Evolutionary conservation across 73 alveolate species (phyloP).

Genomic region (Tetrahymena thermophila): DNA sequence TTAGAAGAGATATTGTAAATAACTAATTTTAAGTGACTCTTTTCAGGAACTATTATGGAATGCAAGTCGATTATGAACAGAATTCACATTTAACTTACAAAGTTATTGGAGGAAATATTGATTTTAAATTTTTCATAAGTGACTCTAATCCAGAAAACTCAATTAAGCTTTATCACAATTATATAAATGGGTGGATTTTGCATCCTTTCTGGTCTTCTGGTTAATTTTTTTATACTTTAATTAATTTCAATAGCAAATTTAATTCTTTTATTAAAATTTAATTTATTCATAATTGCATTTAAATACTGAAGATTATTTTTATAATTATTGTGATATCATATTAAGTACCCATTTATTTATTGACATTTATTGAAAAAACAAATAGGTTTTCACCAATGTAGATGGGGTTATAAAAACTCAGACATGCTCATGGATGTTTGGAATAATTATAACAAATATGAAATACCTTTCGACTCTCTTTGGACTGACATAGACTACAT

Average conservation of each 20-base stretch:
- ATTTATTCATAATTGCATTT: too few relatives aligned
- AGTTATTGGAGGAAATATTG: conserved; percentile 40
- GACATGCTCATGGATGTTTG: conserved; percentile 51
- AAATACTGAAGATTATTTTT: too few relatives aligned
- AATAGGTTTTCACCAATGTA: conserved; percentile 78
- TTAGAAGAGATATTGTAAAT: background rate
- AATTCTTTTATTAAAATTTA: background rate
- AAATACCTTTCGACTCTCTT: conserved; percentile 88
- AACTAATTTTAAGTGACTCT: background rate
- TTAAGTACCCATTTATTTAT: background rate
- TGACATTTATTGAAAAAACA: background rate
- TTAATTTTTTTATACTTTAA: conserved; percentile 19
- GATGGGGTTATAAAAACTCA: conserved; percentile 87
- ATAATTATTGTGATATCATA: too few relatives aligned
- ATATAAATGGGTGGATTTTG: conserved; percentile 54
- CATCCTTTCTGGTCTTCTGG: conserved; percentile 86
- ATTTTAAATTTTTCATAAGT: conserved; percentile 29
- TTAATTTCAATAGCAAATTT: too few relatives aligned
- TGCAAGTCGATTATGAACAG: conserved; percentile 5
- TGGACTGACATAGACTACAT: conserved; percentile 98
- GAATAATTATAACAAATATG: conserved; percentile 50
- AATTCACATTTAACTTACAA: conserved; percentile 26
- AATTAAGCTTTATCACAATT: conserved; percentile 23
- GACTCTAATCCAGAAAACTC: conserved; percentile 3
- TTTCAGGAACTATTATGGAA: conserved; percentile 6